These are phyloP conservation scores for Penicillium pancosmium DNA, from an alignment of 495 filamentous ascomycete genomes.

Conservation along the genomic window DNA sequence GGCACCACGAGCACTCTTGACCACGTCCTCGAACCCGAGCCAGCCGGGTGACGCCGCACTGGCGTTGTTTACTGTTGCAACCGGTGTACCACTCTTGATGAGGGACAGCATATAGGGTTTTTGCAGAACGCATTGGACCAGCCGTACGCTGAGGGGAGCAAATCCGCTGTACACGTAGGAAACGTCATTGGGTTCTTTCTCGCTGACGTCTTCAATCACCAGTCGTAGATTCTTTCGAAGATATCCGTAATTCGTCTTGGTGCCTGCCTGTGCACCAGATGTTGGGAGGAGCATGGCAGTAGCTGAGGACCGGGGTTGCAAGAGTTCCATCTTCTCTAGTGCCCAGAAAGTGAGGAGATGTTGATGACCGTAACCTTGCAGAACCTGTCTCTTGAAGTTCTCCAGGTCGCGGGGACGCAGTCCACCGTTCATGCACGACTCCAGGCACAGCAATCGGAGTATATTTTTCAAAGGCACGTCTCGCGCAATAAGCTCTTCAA, in stretches of 20 bases:
- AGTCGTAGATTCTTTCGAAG: constrained; percentile 83
- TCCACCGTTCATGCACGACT: constrained; percentile 86
- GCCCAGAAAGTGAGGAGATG: constrained; percentile 87
- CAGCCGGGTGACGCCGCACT: constrained; percentile 75
- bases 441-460: constrained; percentile 84
- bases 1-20: constrained; percentile 80
- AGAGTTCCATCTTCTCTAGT: constrained; percentile 86
- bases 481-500: constrained; percentile 91
- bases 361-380: constrained; percentile 94
- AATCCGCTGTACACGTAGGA: constrained; percentile 98
- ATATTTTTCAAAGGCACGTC: constrained; percentile 76
- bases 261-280: constrained; percentile 55
- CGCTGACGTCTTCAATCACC: constrained; percentile 95
- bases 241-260: constrained; percentile 88
- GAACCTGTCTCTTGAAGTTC: constrained; percentile 79
- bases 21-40: constrained; percentile 86
- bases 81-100: constrained; percentile 55
- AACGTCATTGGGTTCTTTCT: constrained; percentile 94
- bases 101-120: constrained; percentile 79
- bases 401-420: constrained; percentile 87
- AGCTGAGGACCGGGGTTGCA: constrained; percentile 70
- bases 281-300: constrained; percentile 70
- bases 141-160: constrained; percentile 86
- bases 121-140: constrained; percentile 94
- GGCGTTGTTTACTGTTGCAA: constrained; percentile 49